A percentile compares a stretch with the other conserved stretches of the same genome.
Conservation (phyloP, 2,329 filamentous ascomycete species). For the Fusarium decemcellulare region DNA sequence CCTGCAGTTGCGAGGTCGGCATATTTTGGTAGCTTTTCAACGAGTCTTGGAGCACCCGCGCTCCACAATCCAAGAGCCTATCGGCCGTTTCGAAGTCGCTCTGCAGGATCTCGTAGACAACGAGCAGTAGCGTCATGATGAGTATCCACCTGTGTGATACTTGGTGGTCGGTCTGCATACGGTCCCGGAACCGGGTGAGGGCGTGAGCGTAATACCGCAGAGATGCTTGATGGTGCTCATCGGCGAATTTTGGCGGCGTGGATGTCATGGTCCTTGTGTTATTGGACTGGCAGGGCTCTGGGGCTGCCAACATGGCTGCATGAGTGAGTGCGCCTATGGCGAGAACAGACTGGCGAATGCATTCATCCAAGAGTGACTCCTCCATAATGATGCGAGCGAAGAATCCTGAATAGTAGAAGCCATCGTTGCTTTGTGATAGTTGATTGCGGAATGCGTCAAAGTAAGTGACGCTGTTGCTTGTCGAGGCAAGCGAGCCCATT, state of each 20-base stretch:
- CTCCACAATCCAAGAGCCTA: not conserved
- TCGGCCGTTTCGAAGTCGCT: not conserved
- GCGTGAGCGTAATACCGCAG: not conserved
- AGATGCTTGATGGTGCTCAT: not conserved
- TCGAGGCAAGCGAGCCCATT: not conserved
- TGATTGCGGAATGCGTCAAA: not conserved
- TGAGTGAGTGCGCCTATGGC: not conserved
- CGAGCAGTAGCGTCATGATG: not conserved
- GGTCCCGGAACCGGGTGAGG: not conserved
- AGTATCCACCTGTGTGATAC: not conserved
- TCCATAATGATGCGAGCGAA: not conserved
- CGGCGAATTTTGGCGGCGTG: not conserved
- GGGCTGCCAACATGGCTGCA: not conserved
- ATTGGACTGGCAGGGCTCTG: no score
- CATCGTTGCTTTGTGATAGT: not conserved
- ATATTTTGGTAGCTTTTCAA: not conserved
- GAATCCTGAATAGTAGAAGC: not conserved
- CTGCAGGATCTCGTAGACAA: not conserved
- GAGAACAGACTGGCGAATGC: not conserved
- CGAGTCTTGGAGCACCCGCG: not conserved
- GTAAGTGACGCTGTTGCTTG: not conserved
- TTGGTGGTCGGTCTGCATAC: not conserved
- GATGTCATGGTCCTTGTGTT: no score
- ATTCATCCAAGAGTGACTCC: not conserved
- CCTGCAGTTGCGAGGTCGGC: not conserved